These are phyloP conservation scores for Fusarium sp. DNA, from an alignment of 2,329 filamentous ascomycete species.

Conservation along the genomic window DNA sequence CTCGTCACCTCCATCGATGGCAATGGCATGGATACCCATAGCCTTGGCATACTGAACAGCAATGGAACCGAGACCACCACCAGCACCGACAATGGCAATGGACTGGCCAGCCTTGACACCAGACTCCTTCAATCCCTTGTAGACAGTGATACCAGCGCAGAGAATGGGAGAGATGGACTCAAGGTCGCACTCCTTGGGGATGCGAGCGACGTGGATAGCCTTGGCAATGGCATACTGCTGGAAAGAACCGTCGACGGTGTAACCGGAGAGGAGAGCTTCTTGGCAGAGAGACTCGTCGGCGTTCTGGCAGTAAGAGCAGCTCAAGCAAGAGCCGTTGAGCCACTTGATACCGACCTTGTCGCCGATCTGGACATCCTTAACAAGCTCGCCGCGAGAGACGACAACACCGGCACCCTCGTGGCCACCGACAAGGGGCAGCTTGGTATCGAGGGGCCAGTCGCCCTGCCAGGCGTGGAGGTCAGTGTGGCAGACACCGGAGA, in stretches of 20 bases:
- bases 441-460: slow-evolving; percentile 87
- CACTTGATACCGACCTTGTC: slow-evolving; percentile 92
- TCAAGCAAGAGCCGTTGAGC: slow-evolving; percentile 88
- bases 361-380: slow-evolving; percentile 81
- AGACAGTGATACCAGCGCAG: slow-evolving; percentile 88
- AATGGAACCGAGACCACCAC: slow-evolving; percentile 81
- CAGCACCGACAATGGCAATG: slow-evolving; percentile 87
- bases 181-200: slow-evolving; percentile 80
- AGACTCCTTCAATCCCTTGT: slow-evolving; percentile 91
- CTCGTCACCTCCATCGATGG: slow-evolving; percentile 85
- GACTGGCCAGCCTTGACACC: slow-evolving; percentile 77
- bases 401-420: slow-evolving; percentile 84
- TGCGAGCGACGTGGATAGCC: slow-evolving; percentile 83
- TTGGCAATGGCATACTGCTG: slow-evolving; percentile 93
- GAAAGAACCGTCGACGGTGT: slow-evolving; percentile 93
- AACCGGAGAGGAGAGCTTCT: slow-evolving; percentile 81
- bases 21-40: slow-evolving; percentile 85
- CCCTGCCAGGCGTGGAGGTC: slow-evolving; percentile 83
- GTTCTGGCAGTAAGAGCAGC: slow-evolving; percentile 84
- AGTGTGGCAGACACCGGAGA: slow-evolving; percentile 90
- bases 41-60: slow-evolving; percentile 90
- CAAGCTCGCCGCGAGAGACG: slow-evolving; percentile 81
- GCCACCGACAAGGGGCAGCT: slow-evolving; percentile 87
- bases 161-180: slow-evolving; percentile 83
- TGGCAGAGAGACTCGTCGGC: slow-evolving; percentile 85